Evolutionary conservation across 352 stramenopile genomes (phyloP).

Genomic region (Phytophthora ohioensis): DNA sequence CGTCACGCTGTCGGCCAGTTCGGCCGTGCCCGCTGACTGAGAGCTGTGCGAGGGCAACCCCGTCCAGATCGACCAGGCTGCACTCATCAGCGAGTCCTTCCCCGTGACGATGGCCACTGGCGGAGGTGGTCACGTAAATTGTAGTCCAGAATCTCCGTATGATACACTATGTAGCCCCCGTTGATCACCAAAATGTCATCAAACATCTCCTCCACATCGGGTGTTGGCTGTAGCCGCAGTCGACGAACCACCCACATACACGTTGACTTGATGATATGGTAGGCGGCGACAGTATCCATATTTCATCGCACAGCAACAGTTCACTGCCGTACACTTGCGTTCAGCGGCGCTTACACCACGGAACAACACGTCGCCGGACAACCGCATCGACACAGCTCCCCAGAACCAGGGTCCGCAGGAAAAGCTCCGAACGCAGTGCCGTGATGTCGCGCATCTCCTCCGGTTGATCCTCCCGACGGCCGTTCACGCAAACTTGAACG

Average conservation of each 20-base stretch:
- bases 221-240: constrained; percentile 60
- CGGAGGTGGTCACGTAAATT: constrained; percentile 76
- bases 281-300: constrained; percentile 61
- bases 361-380: constrained; percentile 84
- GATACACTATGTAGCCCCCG: constrained; percentile 94
- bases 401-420: constrained; percentile 84
- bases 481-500: constrained; percentile 54
- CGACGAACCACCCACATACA: constrained; percentile 46
- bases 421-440: constrained; percentile 66
- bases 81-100: constrained; percentile 96
- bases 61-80: constrained; percentile 92
- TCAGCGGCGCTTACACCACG: constrained; percentile 93
- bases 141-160: constrained; percentile 82
- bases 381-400: constrained; percentile 91
- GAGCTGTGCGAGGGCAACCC: constrained; percentile 81
- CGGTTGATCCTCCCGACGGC: constrained; percentile 53
- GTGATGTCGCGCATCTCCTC: constrained; percentile 78
- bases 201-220: constrained; percentile 95
- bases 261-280: constrained; percentile 66
- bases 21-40: constrained; percentile 94
- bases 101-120: constrained; percentile 85
- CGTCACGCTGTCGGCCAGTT: constrained; percentile 88
- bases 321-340: constrained; percentile 87
- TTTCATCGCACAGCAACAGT: constrained; percentile 84
- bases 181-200: constrained; percentile 96